phyloP scores from a whole-genome alignment of 2,329 filamentous ascomycete species.

The Didymella pomorum region DNA sequence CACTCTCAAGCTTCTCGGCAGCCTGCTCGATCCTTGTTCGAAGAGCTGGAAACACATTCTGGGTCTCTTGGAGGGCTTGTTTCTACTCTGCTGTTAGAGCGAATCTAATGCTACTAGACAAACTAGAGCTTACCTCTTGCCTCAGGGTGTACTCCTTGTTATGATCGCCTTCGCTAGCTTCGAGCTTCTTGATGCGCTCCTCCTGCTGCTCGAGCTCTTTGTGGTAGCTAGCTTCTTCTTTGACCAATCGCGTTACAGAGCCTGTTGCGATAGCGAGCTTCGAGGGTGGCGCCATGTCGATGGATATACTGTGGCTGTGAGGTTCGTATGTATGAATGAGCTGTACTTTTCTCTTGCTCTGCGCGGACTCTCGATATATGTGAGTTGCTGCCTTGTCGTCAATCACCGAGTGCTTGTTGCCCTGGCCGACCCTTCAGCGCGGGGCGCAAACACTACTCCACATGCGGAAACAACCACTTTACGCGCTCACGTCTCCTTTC shows the following conservation, averaged over 20 bases:
- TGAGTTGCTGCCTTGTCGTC: constrained; percentile 20
- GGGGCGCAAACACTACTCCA: constrained; percentile 10
- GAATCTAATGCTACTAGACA: no score
- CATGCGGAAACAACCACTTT: constrained; percentile 23
- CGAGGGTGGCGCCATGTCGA: constrained; percentile 76
- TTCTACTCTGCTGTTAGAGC: constrained; percentile 59
- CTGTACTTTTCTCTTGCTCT: not conserved
- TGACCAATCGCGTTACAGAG: constrained; percentile 82
- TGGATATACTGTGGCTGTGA: not conserved
- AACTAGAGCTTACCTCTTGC: constrained; percentile 74
- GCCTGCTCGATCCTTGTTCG: constrained; percentile 75
- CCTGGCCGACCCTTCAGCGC: constrained; percentile 29
- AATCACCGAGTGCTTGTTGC: constrained; percentile 17
- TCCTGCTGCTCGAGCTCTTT: constrained; percentile 82
- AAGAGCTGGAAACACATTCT: constrained; percentile 78
- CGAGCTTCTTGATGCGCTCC: constrained; percentile 73
- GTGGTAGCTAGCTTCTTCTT: constrained; percentile 91
- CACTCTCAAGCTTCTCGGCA: constrained; percentile 75
- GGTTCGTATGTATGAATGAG: not conserved
- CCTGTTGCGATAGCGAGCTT: constrained; percentile 81
- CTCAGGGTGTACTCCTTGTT: constrained; percentile 82
- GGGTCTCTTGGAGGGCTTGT: constrained; percentile 85
- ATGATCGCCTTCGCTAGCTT: constrained; percentile 67
- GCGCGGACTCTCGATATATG: not conserved
- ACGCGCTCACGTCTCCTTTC: constrained; percentile 36